phyloP scores from a whole-genome alignment of 805 yeast genomes.

The Saccharomyces kudriavzevii region DNA sequence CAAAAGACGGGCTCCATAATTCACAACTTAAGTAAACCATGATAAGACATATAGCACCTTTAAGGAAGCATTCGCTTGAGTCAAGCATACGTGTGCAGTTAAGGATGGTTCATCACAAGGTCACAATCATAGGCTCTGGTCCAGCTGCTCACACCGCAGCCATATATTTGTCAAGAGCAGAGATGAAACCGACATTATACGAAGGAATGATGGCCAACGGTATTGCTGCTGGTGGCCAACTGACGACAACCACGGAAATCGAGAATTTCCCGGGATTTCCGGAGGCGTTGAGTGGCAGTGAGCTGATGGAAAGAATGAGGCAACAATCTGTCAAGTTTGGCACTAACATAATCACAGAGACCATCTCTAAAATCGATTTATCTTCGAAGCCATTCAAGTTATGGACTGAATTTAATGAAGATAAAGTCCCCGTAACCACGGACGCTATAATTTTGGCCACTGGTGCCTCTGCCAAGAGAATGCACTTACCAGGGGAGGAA shows the following conservation, averaged over 20 bases:
- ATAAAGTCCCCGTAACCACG: conserved; percentile 79
- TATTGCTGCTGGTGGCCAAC: conserved; percentile 97
- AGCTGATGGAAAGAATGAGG: conserved; percentile 90
- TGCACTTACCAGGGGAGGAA: conserved; percentile 92
- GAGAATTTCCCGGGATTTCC: conserved; percentile 99
- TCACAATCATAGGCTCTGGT: conserved; percentile 90
- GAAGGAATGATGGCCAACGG: conserved; percentile 97
- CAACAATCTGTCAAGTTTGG: conserved; percentile 83
- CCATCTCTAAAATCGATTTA: conserved; percentile 86
- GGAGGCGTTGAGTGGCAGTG: conserved; percentile 77
- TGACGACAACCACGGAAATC: conserved; percentile 96
- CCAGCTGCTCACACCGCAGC: conserved; percentile 99
- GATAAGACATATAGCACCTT: not conserved
- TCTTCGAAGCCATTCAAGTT: conserved; percentile 85
- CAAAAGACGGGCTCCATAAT: not conserved
- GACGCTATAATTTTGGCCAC: conserved; percentile 92
- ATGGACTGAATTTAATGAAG: conserved; percentile 95
- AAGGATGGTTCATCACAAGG: conserved; percentile 76
- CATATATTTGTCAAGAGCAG: conserved; percentile 92
- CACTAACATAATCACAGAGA: conserved; percentile 89
- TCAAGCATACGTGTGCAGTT: not conserved
- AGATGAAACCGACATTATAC: conserved; percentile 83
- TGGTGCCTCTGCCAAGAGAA: conserved; percentile 96
- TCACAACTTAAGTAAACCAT: not conserved
- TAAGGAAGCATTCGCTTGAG: not conserved